Conservation (phyloP, 108 stramenopile genomes). For the Cyclotella distinguenda region DNA sequence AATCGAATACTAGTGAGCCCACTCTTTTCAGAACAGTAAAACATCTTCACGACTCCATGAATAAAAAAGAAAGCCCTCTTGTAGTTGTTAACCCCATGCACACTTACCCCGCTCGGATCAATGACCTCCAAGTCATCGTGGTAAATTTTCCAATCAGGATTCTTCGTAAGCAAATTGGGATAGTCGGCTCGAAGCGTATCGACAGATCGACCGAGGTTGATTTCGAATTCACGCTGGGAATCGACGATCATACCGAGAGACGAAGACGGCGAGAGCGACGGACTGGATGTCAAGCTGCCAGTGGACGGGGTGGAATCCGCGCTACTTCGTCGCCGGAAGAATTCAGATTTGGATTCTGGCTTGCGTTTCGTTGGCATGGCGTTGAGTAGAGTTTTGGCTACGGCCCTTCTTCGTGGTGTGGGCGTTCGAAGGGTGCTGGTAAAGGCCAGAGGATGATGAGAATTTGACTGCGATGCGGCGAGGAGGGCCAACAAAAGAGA, state of each 20-base stretch:
- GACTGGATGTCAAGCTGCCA: neutral
- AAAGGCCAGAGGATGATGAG: neutral
- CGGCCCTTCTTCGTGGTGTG: neutral
- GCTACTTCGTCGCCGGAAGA: neutral
- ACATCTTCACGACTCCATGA: slow-evolving; percentile 66
- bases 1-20: slow-evolving; percentile 55
- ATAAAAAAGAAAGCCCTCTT: slow-evolving; percentile 62
- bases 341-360: neutral
- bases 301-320: neutral
- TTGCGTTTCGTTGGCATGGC: neutral
- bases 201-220: slow-evolving; percentile 70
- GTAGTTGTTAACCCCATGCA: slow-evolving; percentile 74
- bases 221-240: slow-evolving; percentile 69
- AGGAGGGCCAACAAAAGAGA: neutral
- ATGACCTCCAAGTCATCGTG: slow-evolving; percentile 57
- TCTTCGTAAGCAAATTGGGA: slow-evolving; percentile 53
- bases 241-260: slow-evolving; percentile 35
- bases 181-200: slow-evolving; percentile 70
- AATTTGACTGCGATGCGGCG: neutral
- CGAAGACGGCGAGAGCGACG: slow-evolving; percentile 12
- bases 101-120: slow-evolving; percentile 73
- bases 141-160: slow-evolving; percentile 68
- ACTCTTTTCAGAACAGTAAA: slow-evolving; percentile 72
- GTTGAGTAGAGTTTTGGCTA: neutral
- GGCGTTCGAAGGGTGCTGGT: neutral